Conservation (phyloP, 306 rosid genomes). For the Cucumis cinereus region DNA sequence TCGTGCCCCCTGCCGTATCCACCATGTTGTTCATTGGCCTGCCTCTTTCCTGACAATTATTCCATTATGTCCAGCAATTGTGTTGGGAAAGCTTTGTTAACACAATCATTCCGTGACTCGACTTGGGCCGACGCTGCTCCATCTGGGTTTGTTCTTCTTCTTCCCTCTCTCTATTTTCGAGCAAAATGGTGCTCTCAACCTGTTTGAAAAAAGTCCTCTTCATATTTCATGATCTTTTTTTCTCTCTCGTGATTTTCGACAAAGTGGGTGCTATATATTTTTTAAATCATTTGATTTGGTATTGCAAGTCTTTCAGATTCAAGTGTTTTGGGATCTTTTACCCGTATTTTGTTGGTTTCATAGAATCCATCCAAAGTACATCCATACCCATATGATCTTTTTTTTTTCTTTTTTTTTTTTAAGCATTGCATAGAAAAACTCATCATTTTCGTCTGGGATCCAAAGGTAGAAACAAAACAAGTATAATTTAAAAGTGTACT, state of each 20-base stretch:
- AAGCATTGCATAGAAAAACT: not conserved
- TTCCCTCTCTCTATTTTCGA: not conserved
- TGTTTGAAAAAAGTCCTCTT: not conserved
- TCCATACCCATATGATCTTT: not conserved
- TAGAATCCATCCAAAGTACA: not conserved
- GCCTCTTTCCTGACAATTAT: not conserved
- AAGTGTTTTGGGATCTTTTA: not conserved
- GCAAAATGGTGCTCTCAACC: not conserved
- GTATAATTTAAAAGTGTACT: not conserved
- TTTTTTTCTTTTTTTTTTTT: not conserved
- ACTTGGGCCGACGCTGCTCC: not conserved
- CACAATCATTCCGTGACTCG: not conserved
- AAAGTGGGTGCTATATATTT: not conserved
- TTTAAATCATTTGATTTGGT: not conserved
- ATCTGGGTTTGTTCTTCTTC: not conserved
- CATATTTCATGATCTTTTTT: not conserved
- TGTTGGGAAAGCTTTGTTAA: not conserved
- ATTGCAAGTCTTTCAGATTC: not conserved
- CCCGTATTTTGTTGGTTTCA: not conserved
- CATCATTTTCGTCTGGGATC: not conserved
- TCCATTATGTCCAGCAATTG: not conserved
- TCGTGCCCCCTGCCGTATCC: not conserved
- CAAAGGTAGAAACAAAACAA: not conserved
- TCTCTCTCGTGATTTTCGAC: not conserved
- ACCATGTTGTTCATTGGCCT: not conserved